Evolutionary conservation across 768 basidiomycete species (phyloP).

Genomic region (Boletus vermiculosoides): DNA sequence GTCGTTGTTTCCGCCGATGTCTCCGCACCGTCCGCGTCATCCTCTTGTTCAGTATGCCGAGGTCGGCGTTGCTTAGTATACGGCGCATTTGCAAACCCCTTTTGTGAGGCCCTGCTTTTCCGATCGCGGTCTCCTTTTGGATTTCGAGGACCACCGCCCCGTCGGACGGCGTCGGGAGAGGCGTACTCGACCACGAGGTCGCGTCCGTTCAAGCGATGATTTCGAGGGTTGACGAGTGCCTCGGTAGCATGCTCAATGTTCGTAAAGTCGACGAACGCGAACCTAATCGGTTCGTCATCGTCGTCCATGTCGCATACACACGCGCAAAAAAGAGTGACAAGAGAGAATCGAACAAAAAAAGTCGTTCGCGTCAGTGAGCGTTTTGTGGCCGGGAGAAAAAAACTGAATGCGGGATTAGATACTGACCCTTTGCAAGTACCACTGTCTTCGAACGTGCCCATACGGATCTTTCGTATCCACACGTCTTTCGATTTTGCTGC

Average conservation of each 20-base stretch:
- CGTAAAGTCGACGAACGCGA: conserved; percentile 92
- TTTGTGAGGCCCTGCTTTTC: conserved; percentile 8
- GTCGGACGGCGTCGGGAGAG: conserved; percentile 82
- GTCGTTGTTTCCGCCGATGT: neutral
- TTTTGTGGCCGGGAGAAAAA: neutral
- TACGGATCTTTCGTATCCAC: conserved; percentile 79
- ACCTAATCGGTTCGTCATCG: conserved; percentile 45
- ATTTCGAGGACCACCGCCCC: conserved; percentile 50
- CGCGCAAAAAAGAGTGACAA: neutral
- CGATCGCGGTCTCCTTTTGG: conserved; percentile 25
- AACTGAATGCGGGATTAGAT: conserved; percentile 20
- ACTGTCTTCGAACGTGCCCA: conserved; percentile 96
- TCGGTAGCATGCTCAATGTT: conserved; percentile 75
- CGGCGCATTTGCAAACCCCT: neutral
- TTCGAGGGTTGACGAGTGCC: conserved; percentile 78
- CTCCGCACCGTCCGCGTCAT: conserved; percentile 2
- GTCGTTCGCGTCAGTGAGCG: neutral
- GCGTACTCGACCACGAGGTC: conserved; percentile 87
- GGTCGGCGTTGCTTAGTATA: conserved; percentile 5
- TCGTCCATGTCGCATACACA: neutral
- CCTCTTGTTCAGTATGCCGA: conserved; percentile 4
- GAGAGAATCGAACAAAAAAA: neutral
- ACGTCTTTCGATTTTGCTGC: conserved; percentile 30
- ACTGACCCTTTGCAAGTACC: conserved; percentile 91
- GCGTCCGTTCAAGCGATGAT: conserved; percentile 81